phyloP scores from a whole-genome alignment of 768 basidiomycete species.

The Pulveroboletus ravenelii region DNA sequence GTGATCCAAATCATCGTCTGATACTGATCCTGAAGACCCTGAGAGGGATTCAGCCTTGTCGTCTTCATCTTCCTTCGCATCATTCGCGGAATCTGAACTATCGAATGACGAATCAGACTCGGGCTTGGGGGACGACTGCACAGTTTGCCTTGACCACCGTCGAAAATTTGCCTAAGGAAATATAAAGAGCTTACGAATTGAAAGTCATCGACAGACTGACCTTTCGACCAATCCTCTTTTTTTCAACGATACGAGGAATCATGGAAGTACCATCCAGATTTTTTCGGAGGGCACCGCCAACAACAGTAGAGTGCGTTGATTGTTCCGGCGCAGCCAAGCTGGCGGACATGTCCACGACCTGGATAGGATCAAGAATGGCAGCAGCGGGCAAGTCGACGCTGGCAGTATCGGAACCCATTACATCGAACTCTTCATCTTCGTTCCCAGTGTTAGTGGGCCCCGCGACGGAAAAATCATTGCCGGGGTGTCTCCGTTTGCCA shows the following conservation, averaged over 20 bases:
- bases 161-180: conserved; percentile 36
- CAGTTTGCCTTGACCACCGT: conserved; percentile 45
- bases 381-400: conserved; percentile 9
- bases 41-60: conserved; percentile 12
- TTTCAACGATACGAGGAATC: conserved; percentile 44
- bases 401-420: conserved; percentile 20
- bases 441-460: conserved; percentile 27
- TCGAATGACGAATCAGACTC: conserved; percentile 65
- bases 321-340: conserved; percentile 11
- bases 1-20: conserved; percentile 17
- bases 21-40: conserved; percentile 11
- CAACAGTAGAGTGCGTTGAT: conserved; percentile 17
- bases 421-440: conserved; percentile 33
- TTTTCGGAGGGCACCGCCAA: conserved; percentile 64
- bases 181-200: neutral
- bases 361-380: neutral
- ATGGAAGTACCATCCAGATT: conserved; percentile 59
- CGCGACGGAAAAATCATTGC: conserved; percentile 21
- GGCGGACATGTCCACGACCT: conserved; percentile 15
- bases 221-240: conserved; percentile 41
- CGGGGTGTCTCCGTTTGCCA: conserved; percentile 47
- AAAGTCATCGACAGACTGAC: conserved; percentile 32
- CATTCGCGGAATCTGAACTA: conserved; percentile 74
- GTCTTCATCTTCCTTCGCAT: conserved; percentile 34
- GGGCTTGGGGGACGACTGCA: conserved; percentile 26